Percentiles rank a stretch among this genome's conserved stretches.
Evolutionary conservation across 495 filamentous ascomycete species (phyloP).

Genomic region (Rusavskia elegans): DNA sequence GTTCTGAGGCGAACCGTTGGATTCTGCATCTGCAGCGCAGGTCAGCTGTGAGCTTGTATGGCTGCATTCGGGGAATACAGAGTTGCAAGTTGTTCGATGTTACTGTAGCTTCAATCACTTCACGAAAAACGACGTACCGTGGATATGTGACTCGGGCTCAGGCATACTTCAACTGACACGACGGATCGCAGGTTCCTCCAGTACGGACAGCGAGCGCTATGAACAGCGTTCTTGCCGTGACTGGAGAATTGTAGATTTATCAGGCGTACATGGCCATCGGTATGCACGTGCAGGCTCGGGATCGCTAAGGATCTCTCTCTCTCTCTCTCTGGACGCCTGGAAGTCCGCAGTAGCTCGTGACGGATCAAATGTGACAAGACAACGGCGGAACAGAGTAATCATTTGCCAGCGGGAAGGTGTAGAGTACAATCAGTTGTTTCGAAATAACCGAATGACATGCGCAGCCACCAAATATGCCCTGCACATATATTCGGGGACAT

Average conservation of each 20-base stretch:
- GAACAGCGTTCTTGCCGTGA: constrained; percentile 2
- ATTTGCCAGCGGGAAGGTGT: too few relatives aligned
- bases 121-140: constrained; percentile 1
- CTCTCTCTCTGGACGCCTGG: neutral
- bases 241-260: constrained; percentile 1
- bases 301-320: neutral
- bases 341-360: neutral
- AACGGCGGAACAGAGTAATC: neutral
- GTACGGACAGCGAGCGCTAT: neutral
- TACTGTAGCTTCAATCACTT: too few relatives aligned
- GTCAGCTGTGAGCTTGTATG: neutral
- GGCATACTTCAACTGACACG: constrained; percentile 3
- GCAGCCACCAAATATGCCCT: too few relatives aligned
- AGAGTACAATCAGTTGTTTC: too few relatives aligned
- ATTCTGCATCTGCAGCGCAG: neutral
- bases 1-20: neutral
- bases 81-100: too few relatives aligned
- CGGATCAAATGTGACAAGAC: neutral
- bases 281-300: neutral
- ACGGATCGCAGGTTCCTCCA: neutral
- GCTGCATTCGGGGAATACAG: too few relatives aligned
- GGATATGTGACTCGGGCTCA: constrained; percentile 1
- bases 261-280: constrained; percentile 1
- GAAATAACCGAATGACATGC: too few relatives aligned
- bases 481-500: too few relatives aligned